Base-by-base conservation (phyloP, 768 basidiomycete species). In the Boletus barrowsii region DNA sequence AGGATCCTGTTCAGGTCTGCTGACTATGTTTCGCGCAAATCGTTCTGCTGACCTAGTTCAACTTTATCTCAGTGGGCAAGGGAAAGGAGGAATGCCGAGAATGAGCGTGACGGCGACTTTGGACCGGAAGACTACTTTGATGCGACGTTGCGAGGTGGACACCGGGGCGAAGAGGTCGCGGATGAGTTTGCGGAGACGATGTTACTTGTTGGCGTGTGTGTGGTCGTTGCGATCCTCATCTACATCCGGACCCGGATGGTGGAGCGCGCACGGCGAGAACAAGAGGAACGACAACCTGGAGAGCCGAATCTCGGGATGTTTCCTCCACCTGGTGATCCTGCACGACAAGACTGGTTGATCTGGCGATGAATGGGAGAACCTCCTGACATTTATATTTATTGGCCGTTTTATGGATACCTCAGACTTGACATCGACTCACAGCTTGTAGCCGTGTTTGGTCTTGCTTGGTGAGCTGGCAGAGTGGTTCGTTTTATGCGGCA, bases 121-220 rank as follows among this genome's bases (percentile, higher is more conserved):
- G 86, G 85, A 9, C 85, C 89, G 0, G 92, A 94, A 44, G 91
- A 92, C 63, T 90, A 91, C 69, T 87, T 86, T 60, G 89, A 91
- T 29, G 87, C 76, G 3, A 79, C 82, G 5, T 54, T 83, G 58
- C 79, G 86, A 22, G 81, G 82, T 14, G 78, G 80, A 5, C 72
- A 79, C 47, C 79, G 83, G 14, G 84, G 82, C 15, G 84, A 87
- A 18, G 82, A 78, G n/a, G 83, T 81, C 1, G 69, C 67, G 15
- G 83, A 91, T 55, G 90, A 92, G 60, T 84, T 91, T 53, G 74
- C 73, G 32, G 93, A 95, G 75, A 95, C 89, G 24, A 79, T 91
- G 73, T 68, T 93, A 37, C 77, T 95, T 41, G 79, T 94, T 4
- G 69, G 82, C 40, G 74, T 96, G 26, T 90, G 89, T 64, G 71